A percentile compares a stretch with the other conserved stretches of the same genome.
These are phyloP conservation scores for Myriosclerotinia duriaeana DNA, from an alignment of 2,329 filamentous ascomycete species.

Conservation along the genomic window DNA sequence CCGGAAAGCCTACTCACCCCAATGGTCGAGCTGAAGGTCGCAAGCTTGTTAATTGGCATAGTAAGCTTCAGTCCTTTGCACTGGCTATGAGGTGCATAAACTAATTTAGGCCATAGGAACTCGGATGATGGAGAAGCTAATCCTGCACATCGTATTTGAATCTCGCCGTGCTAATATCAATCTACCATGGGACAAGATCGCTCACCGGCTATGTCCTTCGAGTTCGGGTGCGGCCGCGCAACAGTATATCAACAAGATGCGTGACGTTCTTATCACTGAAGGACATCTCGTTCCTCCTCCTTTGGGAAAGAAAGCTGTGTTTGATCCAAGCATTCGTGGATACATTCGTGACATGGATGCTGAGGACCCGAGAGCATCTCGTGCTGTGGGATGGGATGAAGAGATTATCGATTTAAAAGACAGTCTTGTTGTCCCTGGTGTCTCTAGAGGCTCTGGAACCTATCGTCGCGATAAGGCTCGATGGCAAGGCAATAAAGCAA, in stretches of 20 bases:
- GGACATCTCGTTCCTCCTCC: slow-evolving; percentile 39
- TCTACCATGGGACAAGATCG: slow-evolving; percentile 36
- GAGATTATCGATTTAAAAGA: slow-evolving; percentile 29
- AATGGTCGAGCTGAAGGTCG: slow-evolving; percentile 43
- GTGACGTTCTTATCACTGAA: slow-evolving; percentile 33
- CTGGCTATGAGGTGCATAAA: background rate
- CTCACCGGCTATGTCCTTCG: slow-evolving; percentile 36
- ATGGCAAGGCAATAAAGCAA: slow-evolving; percentile 1
- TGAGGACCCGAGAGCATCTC: slow-evolving; percentile 17
- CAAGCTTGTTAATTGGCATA: slow-evolving; percentile 47
- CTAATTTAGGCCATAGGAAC: slow-evolving; percentile 41
- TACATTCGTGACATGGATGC: slow-evolving; percentile 32
- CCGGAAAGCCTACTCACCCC: slow-evolving; percentile 23
- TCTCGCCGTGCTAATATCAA: slow-evolving; percentile 28
- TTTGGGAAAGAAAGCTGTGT: slow-evolving; percentile 27
- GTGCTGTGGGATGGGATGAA: slow-evolving; percentile 33
- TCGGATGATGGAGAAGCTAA: slow-evolving; percentile 49
- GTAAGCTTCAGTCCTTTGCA: slow-evolving; percentile 39
- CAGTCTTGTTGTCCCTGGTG: slow-evolving; percentile 28
- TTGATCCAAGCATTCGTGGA: slow-evolving; percentile 31
- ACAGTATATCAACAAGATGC: slow-evolving; percentile 35
- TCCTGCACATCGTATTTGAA: slow-evolving; percentile 47
- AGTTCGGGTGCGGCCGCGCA: slow-evolving; percentile 31
- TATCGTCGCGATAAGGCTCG: slow-evolving; percentile 27
- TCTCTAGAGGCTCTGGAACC: slow-evolving; percentile 36